Conservation (phyloP, 176 grass and related monocot species). For the Tillandsia fasciculata region DNA sequence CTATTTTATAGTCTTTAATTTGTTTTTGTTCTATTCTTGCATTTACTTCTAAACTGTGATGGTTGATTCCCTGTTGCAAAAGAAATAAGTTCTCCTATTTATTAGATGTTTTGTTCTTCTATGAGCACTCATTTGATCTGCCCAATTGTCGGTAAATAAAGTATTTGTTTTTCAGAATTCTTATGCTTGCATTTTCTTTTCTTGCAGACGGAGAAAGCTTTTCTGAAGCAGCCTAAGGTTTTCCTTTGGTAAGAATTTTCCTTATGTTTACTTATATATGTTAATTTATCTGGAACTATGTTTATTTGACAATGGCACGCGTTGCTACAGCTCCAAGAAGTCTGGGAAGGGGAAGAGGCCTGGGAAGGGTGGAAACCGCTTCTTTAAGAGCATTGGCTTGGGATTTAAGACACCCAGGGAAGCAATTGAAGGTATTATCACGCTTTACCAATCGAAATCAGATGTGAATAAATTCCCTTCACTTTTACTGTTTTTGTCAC, state of each 20-base stretch:
- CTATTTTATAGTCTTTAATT: no score
- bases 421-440: slow-evolving; percentile 54
- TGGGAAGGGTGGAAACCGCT: slow-evolving; percentile 80
- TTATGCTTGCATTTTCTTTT: neutral
- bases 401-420: slow-evolving; percentile 91
- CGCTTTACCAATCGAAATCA: neutral
- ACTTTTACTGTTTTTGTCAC: no score
- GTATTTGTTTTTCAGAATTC: neutral
- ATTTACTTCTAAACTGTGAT: no score
- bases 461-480: no score
- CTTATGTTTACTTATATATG: neutral
- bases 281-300: neutral
- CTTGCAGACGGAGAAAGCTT: slow-evolving; percentile 60
- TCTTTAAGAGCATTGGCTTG: slow-evolving; percentile 82
- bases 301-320: neutral
- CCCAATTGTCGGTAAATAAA: neutral
- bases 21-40: no score
- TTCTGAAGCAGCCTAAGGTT: slow-evolving; percentile 90
- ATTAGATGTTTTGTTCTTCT: no score
- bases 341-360: slow-evolving; percentile 62
- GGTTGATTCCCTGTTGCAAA: no score
- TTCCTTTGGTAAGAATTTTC: slow-evolving; percentile 55
- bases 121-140: no score
- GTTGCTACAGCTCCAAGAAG: slow-evolving; percentile 51
- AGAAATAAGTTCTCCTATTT: no score